A percentile compares a stretch with the other conserved stretches of the same genome.
phyloP scores from a whole-genome alignment of 139 green algal species.

The Closterium sp. region DNA sequence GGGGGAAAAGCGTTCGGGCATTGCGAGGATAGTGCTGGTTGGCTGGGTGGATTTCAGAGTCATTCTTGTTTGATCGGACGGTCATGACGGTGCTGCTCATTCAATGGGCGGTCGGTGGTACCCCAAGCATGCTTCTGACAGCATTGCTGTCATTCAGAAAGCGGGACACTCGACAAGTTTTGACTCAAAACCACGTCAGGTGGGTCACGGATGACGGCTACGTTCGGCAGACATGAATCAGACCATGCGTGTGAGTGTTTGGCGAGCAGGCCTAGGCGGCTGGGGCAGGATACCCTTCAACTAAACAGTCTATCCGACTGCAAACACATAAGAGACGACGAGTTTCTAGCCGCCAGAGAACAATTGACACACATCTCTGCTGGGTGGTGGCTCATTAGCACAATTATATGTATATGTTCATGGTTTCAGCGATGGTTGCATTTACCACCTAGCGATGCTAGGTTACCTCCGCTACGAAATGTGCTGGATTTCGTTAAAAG shows the following conservation, averaged over 20 bases:
- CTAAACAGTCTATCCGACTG: too few species aligned
- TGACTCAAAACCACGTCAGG: not conserved
- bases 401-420: too few species aligned
- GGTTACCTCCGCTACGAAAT: not conserved
- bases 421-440: too few species aligned
- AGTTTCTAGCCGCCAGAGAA: not conserved
- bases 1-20: not conserved
- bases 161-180: not conserved
- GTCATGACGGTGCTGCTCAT: not conserved
- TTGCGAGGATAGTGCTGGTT: not conserved
- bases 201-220: not conserved
- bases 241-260: not conserved
- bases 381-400: not conserved
- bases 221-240: not conserved
- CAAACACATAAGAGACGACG: too few species aligned
- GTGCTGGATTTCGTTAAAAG: not conserved
- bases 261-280: not conserved
- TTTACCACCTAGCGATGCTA: too few species aligned
- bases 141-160: not conserved
- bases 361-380: not conserved
- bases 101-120: not conserved
- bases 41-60: not conserved
- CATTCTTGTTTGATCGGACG: not conserved
- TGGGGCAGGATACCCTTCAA: not conserved
- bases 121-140: not conserved